A percentile compares a stretch with the other conserved stretches of the same genome.
Conservation (phyloP, 345 rosid genomes). For the Brassica carinata region DNA sequence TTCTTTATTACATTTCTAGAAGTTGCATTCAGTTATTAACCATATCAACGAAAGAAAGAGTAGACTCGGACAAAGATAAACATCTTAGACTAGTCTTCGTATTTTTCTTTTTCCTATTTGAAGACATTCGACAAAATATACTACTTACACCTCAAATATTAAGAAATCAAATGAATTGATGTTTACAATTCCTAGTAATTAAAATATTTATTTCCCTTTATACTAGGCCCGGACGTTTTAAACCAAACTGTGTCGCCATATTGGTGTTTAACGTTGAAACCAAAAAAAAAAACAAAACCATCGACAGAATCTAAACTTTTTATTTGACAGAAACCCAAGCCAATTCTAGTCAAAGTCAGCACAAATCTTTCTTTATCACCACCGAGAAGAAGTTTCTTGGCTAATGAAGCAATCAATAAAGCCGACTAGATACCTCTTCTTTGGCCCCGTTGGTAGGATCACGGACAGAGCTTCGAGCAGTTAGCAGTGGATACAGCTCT, state of each 20-base stretch:
- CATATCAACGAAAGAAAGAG: background rate
- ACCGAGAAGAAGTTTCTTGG: background rate
- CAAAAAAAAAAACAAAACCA: no score
- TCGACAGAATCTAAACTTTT: background rate
- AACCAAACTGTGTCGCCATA: no score
- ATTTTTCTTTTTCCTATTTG: background rate
- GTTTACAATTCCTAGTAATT: background rate
- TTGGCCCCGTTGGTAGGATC: background rate
- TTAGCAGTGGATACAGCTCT: no score
- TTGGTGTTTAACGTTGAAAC: no score
- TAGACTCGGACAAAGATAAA: background rate
- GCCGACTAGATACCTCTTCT: background rate
- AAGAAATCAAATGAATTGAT: background rate
- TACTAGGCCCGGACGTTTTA: background rate
- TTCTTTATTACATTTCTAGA: background rate
- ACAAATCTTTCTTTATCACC: background rate
- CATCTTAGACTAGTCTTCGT: background rate
- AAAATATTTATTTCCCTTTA: background rate
- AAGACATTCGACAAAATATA: background rate
- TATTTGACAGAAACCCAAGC: slow-evolving; percentile 12
- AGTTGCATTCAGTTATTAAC: background rate
- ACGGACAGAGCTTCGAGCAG: no score
- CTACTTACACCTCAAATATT: no score
- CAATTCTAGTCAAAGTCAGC: background rate
- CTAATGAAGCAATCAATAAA: slow-evolving; percentile 11